Percentiles rank a stretch among this genome's conserved stretches.
Evolutionary conservation across 2,329 filamentous ascomycete species (phyloP).

Genomic region (Calonectria honghensis): DNA sequence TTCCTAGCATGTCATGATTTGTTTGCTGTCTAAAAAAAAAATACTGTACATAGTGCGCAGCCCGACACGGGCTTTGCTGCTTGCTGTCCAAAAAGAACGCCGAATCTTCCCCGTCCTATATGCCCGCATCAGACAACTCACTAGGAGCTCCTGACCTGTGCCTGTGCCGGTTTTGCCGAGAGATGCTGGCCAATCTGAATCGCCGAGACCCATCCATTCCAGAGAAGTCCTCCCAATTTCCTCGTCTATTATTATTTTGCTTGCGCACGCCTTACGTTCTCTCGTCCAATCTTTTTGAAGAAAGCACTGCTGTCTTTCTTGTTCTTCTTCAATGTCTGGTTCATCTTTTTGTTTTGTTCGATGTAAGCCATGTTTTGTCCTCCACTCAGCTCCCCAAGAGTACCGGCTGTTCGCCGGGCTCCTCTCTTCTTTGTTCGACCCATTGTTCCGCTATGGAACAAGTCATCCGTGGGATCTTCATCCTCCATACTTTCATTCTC

Average conservation of each 20-base stretch:
- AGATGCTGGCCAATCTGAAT: constrained; percentile 35
- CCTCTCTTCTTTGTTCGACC: constrained; percentile 72
- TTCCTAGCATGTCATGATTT: constrained; percentile 15
- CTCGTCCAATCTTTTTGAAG: constrained; percentile 66
- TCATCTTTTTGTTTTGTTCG: constrained; percentile 85
- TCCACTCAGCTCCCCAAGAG: constrained; percentile 88
- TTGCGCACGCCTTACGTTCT: constrained; percentile 63
- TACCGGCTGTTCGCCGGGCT: constrained; percentile 87
- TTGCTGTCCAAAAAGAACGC: constrained; percentile 48
- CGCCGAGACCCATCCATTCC: constrained; percentile 30
- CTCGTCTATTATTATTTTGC: constrained; percentile 54
- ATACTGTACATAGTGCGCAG: constrained; percentile 39
- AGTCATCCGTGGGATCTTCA: constrained; percentile 75
- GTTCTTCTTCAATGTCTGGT: constrained; percentile 65
- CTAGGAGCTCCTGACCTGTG: constrained; percentile 29
- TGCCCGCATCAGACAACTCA: constrained; percentile 34
- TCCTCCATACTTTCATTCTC: constrained; percentile 87
- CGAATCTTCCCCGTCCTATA: constrained; percentile 49
- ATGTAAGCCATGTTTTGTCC: constrained; percentile 98
- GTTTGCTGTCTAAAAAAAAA: constrained; percentile 30
- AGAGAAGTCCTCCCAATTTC: constrained; percentile 5
- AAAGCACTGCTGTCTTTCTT: constrained; percentile 64
- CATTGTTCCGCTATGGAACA: constrained; percentile 66
- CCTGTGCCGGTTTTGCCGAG: constrained; percentile 30
- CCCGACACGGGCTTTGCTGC: constrained; percentile 35